Conservation (phyloP, 257 asterid species). For the Gardenia jasminoides region DNA sequence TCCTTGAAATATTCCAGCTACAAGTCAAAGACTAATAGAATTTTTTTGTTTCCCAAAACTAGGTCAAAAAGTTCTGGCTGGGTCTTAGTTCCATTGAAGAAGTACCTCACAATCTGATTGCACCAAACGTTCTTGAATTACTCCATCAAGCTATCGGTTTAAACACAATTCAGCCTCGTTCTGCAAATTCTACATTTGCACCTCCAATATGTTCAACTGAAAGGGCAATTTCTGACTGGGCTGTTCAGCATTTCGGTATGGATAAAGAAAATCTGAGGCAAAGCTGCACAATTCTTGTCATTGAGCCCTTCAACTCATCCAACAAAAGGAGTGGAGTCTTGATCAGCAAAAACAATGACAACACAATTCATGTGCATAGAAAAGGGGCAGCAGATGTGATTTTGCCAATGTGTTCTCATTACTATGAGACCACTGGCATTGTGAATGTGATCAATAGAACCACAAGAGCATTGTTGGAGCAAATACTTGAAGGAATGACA, state of each 20-base stretch:
- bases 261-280: constrained; percentile 12
- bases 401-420: constrained; percentile 31
- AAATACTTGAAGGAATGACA: constrained; percentile 26
- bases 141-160: constrained; percentile 30
- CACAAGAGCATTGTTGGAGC: constrained; percentile 7
- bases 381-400: constrained; percentile 31
- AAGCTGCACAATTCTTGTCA: constrained; percentile 22
- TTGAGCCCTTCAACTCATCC: constrained; percentile 26
- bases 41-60: too few relatives aligned
- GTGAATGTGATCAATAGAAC: constrained; percentile 6
- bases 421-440: constrained; percentile 27
- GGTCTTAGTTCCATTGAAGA: constrained; percentile 30
- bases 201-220: constrained; percentile 24
- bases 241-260: constrained; percentile 19
- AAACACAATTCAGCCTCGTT: constrained; percentile 24
- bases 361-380: constrained; percentile 28
- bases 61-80: constrained; percentile 21
- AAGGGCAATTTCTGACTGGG: constrained; percentile 24
- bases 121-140: constrained; percentile 21
- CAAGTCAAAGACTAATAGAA: too few relatives aligned
- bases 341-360: constrained; percentile 25
- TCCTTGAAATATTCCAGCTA: too few relatives aligned
- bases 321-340: constrained; percentile 23
- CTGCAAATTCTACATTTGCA: constrained; percentile 7
- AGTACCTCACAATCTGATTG: constrained; percentile 7